Evolutionary conservation across 1,284 basidiomycete genomes (phyloP), one percentile per base, ranked within the genome.

Genomic region (Cutaneotrichosporon sp.): DNA sequence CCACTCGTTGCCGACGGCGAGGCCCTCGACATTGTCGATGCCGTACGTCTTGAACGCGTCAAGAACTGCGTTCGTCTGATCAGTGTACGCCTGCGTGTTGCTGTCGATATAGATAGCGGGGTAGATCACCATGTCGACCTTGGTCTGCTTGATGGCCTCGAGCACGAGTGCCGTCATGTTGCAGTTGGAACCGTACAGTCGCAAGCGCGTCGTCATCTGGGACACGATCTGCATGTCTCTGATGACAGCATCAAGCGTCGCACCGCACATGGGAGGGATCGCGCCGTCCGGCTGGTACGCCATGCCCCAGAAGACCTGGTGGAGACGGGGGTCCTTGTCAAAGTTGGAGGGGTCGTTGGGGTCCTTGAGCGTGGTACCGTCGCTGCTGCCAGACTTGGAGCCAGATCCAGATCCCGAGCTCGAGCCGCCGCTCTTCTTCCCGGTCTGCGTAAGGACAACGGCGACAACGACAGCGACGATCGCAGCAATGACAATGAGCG

Each of bases 101-200:
- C 89, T 87, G 59, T 84, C 85, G 42, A 88, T 71, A 65, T 82
- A 97, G 72, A 91, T 91, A 34, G 88, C 95, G n/a, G 93, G 84
- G 80, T 84, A 97, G 16, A 97, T 90, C 11, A 81, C 83, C 86
- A 98, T 85, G 80, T 96, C 85, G 61, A 92, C 90, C 79, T 96
- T 91, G 57, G 93, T 96, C 72, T 88, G 86, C 73, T 89, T 83
- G 76, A 99, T 91, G 0, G 90, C 91, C 69, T 91, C 87, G 42
- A 93, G 83, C 2, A 85, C 82, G 26, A 85, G 70, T 14, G 81
- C 80, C 4, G 84, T 83, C 49, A 82, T 81, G 68, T 84, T 83
- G 72, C 85, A 86, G 66, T 85, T 78, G 21, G 78, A 76, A 14
- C 78, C 77, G 68, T 81, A 81, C 40, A 80, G 67, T 26, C 78